Evolutionary conservation across 129 eudicot genomes (phyloP), one percentile per base, ranked within the genome.

Genomic region (Ambrosia trifida): DNA sequence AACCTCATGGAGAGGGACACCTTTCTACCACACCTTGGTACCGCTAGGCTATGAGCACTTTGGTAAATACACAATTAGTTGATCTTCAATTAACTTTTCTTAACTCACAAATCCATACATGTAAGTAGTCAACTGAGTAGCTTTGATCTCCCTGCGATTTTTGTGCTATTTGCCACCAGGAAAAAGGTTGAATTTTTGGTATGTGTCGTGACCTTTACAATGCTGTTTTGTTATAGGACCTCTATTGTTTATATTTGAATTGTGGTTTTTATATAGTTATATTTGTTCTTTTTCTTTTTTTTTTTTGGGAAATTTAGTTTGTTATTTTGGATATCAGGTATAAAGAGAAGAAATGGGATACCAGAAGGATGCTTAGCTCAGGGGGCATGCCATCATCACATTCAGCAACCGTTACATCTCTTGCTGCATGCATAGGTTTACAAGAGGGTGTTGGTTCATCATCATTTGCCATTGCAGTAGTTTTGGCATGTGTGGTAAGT

Each of bases 321-420:
- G 51, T 38, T 63, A 36, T 67, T 12, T 31, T 72, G 76, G 58
- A 66, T 50, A 18, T 76, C 85, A 91, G 97, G 97, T 81, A 68
- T 70, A 91, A 88, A 89, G 97, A 91, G 73, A 88, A 76, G 79
- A 85, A 73, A 85, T 91, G 97, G 97, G 97, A 91, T 74, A 85
- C 95, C 7, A 85, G 77, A 85, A 85, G 79, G 68, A 88, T 91
- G 92, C 83, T 91, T 51, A 77, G 95, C 72, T 91, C 97, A 66
- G 97, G 97, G 53, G 97, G 97, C 53, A 91, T 91, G 95, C 97
- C 97, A 62, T 91, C 97, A 62, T 91, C 97, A 80, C 97, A 91
- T 91, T 91, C 97, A n/a, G 85, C 97, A 61, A 85, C 91, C 12
- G 97, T 91, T 58, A 85, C 89, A 58, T 86, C 97, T 69, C 95